Conservation (phyloP, 2,329 filamentous ascomycete species). For the Arachnomyces sp. region DNA sequence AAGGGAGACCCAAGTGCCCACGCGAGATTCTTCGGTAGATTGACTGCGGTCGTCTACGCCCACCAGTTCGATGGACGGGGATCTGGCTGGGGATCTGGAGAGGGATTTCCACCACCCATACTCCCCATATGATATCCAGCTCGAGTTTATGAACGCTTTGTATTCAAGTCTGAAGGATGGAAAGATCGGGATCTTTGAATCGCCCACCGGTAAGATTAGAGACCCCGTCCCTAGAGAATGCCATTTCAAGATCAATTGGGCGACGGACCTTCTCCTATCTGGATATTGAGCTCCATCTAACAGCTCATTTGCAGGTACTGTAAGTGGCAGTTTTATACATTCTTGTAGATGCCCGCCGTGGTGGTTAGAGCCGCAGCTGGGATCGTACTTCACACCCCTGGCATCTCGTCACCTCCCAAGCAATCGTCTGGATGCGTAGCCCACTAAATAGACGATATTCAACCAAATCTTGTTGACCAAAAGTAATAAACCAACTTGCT, state of each 20-base stretch:
- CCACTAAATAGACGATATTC: no score
- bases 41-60: no score
- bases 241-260: neutral
- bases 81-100: slow-evolving; percentile 1
- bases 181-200: slow-evolving; percentile 82
- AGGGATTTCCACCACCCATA: slow-evolving; percentile 77
- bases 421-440: no score
- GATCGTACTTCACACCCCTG: no score
- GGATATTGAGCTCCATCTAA: slow-evolving; percentile 9
- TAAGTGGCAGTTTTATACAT: slow-evolving; percentile 20
- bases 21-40: no score
- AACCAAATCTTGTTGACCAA: neutral
- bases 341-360: neutral
- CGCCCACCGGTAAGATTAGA: slow-evolving; percentile 65
- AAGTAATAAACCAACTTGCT: no score
- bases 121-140: slow-evolving; percentile 77
- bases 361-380: no score
- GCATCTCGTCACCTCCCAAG: no score
- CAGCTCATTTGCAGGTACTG: slow-evolving; percentile 29
- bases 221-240: neutral
- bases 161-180: slow-evolving; percentile 71
- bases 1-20: neutral
- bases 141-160: slow-evolving; percentile 75
- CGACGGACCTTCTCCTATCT: neutral
- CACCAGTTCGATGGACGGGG: no score